Conservation (phyloP, 768 basidiomycete genomes). For the Pleurotus cornucopiae region DNA sequence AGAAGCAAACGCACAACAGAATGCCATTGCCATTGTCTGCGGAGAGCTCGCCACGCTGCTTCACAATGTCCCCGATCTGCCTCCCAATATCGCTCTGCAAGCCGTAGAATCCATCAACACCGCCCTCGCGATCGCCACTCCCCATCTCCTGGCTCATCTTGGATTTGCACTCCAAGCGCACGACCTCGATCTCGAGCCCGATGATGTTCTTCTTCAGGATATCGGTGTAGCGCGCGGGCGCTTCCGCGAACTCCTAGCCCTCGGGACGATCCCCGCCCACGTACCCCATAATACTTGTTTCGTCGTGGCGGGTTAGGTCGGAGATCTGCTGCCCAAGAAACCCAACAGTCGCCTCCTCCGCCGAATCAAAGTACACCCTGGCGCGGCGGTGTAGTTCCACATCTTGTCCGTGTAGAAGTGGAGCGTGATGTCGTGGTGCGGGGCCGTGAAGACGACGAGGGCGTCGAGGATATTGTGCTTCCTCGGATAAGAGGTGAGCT, state of each 20-base stretch:
- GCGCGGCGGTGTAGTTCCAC: constrained; percentile 23
- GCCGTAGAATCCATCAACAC: constrained; percentile 16
- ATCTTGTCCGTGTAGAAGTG: constrained; percentile 23
- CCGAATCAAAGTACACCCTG: too few relatives aligned
- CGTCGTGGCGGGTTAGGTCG: constrained; percentile 10
- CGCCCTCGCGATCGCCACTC: constrained; percentile 16
- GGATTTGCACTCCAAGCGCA: constrained; percentile 17
- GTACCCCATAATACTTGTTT: too few relatives aligned
- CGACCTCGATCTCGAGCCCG: constrained; percentile 20
- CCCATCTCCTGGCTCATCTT: constrained; percentile 22
- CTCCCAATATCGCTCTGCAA: constrained; percentile 14
- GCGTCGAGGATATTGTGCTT: not conserved
- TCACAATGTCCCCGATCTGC: not conserved
- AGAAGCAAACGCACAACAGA: too few relatives aligned
- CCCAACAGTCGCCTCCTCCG: not conserved
- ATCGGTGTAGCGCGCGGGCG: constrained; percentile 16
- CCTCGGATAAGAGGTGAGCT: constrained; percentile 1
- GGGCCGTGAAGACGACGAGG: constrained; percentile 18
- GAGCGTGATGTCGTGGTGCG: constrained; percentile 21
- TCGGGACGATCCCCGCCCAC: not conserved
- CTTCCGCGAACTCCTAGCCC: constrained; percentile 17
- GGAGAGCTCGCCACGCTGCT: too few relatives aligned
- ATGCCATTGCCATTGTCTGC: too few relatives aligned
- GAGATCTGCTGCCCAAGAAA: constrained; percentile 14
- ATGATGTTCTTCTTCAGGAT: constrained; percentile 21